A percentile compares a stretch with the other conserved stretches of the same genome.
These are phyloP conservation scores for Boletales sp. DNA, from an alignment of 768 basidiomycete species.

Conservation along the genomic window DNA sequence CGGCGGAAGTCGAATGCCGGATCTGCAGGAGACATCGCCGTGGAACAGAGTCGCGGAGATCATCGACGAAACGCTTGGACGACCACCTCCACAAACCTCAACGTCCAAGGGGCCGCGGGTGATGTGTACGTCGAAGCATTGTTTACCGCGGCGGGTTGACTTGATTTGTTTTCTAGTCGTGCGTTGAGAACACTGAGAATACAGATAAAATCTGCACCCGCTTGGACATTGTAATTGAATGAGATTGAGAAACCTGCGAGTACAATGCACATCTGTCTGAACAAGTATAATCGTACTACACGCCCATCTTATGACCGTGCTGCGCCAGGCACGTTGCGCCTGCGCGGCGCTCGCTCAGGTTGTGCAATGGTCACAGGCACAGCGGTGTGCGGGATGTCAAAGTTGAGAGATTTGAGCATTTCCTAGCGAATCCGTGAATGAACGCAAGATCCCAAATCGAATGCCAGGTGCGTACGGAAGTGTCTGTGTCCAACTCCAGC, in stretches of 20 bases:
- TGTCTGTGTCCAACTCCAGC: slow-evolving; percentile 88
- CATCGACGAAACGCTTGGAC: slow-evolving; percentile 12
- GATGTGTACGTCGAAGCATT: slow-evolving; percentile 13
- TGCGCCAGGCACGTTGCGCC: slow-evolving; percentile 80
- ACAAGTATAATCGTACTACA: too few species aligned
- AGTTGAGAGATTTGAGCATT: slow-evolving; percentile 88
- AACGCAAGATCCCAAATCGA: not conserved
- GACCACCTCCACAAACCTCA: slow-evolving; percentile 5
- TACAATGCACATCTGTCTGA: too few species aligned
- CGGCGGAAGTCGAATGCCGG: not conserved
- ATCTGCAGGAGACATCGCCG: slow-evolving; percentile 15
- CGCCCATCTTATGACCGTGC: slow-evolving; percentile 39
- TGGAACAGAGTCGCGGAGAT: slow-evolving; percentile 20
- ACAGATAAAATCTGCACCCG: too few species aligned
- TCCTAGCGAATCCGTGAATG: slow-evolving; percentile 46
- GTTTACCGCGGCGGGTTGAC: not conserved
- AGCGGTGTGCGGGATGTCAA: slow-evolving; percentile 83
- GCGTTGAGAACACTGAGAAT: slow-evolving; percentile 1
- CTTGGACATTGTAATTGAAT: too few species aligned
- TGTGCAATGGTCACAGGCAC: slow-evolving; percentile 58
- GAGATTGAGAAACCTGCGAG: too few species aligned
- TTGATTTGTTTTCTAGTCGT: slow-evolving; percentile 1
- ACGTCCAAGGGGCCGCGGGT: slow-evolving; percentile 6
- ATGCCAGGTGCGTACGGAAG: slow-evolving; percentile 62
- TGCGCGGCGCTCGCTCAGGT: slow-evolving; percentile 68